Evolutionary conservation across 768 basidiomycete genomes (phyloP).

Genomic region (Austroboletus eburneus): DNA sequence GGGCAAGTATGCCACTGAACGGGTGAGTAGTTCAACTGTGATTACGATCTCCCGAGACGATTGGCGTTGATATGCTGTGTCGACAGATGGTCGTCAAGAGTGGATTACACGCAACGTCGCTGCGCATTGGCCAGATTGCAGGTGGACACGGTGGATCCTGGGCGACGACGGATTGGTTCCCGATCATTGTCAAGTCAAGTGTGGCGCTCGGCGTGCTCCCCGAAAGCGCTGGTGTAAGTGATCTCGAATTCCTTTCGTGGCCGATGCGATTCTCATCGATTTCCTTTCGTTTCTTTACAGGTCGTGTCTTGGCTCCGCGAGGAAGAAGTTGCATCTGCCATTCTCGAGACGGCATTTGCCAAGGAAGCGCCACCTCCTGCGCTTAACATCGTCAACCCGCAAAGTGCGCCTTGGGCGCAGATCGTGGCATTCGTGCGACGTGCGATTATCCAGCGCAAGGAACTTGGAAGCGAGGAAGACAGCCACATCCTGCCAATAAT

Average conservation of each 20-base stretch:
- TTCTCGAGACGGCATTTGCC: constrained; percentile 28
- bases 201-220: constrained; percentile 26
- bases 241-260: background rate
- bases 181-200: constrained; percentile 37
- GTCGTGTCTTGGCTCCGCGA: constrained; percentile 42
- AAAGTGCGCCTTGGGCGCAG: constrained; percentile 29
- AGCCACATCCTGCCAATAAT: constrained; percentile 26
- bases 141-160: constrained; percentile 41
- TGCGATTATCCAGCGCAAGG: constrained; percentile 12
- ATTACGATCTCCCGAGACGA: background rate
- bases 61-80: background rate
- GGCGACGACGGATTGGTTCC: constrained; percentile 45
- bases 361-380: constrained; percentile 15
- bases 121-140: constrained; percentile 46
- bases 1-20: constrained; percentile 42
- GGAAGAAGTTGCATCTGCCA: constrained; percentile 34
- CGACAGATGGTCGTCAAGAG: constrained; percentile 36
- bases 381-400: constrained; percentile 39
- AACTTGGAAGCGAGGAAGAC: background rate
- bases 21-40: constrained; percentile 18
- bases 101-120: constrained; percentile 32
- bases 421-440: constrained; percentile 27
- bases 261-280: no score
- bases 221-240: constrained; percentile 31
- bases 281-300: no score